Conservation (phyloP, 805 yeast genomes). For the Candida quercuum region DNA sequence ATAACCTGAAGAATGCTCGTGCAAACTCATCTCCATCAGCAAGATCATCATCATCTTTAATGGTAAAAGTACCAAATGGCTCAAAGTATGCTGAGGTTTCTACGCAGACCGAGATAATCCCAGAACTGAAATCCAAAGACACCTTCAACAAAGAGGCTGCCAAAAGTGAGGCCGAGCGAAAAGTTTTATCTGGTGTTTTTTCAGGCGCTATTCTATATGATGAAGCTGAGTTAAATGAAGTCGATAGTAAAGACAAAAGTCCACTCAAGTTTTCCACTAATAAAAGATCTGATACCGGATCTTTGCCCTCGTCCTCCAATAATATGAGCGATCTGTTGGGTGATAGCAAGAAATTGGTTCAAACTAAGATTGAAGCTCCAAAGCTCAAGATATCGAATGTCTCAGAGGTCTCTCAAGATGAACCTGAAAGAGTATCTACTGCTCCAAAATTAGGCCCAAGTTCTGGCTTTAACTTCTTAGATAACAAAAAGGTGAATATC, state of each 20-base stretch:
- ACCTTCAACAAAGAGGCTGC: conserved; percentile 8
- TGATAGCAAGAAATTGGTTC: conserved; percentile 15
- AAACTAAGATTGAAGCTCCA: conserved; percentile 8
- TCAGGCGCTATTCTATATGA: conserved; percentile 23
- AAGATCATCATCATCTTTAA: neutral
- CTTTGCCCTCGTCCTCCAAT: conserved; percentile 6
- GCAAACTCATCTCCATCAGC: neutral
- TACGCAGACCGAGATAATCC: conserved; percentile 21
- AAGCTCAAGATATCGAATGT: neutral
- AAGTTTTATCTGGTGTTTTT: conserved; percentile 20
- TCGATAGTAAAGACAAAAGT: conserved; percentile 6
- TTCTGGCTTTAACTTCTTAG: conserved; percentile 25
- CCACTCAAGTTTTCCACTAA: conserved; percentile 17
- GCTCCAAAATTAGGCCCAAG: conserved; percentile 19
- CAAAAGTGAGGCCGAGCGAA: conserved; percentile 14
- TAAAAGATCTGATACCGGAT: neutral
- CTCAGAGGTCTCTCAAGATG: neutral
- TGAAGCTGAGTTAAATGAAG: conserved; percentile 15
- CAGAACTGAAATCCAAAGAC: conserved; percentile 13
- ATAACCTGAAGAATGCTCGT: conserved; percentile 12
- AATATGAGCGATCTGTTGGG: conserved; percentile 12
- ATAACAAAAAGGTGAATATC: conserved; percentile 4
- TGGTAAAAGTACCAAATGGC: neutral
- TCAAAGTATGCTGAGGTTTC: conserved; percentile 15
- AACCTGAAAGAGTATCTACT: neutral